Percentiles rank a stretch among this genome's conserved stretches.
Evolutionary conservation across 2,329 filamentous ascomycete genomes (phyloP).

Genomic region (Cladosporium sp.): DNA sequence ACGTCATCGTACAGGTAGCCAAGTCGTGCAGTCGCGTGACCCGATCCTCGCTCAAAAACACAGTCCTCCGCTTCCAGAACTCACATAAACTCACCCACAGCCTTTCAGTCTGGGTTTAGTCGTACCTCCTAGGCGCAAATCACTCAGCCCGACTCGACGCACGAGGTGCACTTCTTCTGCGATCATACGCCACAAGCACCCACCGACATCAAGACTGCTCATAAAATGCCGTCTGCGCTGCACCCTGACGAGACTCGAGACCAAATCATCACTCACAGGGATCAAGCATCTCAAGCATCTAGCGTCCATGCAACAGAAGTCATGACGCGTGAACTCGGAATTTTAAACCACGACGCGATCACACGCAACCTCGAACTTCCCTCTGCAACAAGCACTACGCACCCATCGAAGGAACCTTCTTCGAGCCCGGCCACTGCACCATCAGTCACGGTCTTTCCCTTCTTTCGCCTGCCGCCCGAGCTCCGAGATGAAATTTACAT

Average conservation of each 20-base stretch:
- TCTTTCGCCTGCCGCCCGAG: slow-evolving; percentile 30
- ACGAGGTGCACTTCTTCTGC: neutral
- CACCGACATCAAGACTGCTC: neutral
- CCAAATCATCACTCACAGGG: neutral
- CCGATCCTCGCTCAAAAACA: neutral
- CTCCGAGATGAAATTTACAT: slow-evolving; percentile 29
- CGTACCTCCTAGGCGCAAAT: neutral
- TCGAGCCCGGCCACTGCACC: neutral
- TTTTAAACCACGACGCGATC: neutral
- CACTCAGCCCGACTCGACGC: neutral
- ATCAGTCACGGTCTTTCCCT: slow-evolving; percentile 14
- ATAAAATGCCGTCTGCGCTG: neutral
- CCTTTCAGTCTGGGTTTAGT: neutral
- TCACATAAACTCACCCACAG: neutral
- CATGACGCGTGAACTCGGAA: neutral
- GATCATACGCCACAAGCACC: neutral
- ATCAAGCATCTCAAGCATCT: too few relatives aligned
- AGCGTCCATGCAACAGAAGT: neutral
- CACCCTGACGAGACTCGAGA: neutral
- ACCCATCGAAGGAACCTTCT: neutral
- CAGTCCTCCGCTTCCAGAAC: neutral
- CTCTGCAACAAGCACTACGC: neutral
- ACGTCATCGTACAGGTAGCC: neutral
- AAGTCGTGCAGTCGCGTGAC: neutral
- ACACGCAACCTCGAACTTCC: neutral